A percentile compares a stretch with the other conserved stretches of the same genome.
phyloP scores from a whole-genome alignment of 177 flowering plant genomes.

The Telopea speciosissima region DNA sequence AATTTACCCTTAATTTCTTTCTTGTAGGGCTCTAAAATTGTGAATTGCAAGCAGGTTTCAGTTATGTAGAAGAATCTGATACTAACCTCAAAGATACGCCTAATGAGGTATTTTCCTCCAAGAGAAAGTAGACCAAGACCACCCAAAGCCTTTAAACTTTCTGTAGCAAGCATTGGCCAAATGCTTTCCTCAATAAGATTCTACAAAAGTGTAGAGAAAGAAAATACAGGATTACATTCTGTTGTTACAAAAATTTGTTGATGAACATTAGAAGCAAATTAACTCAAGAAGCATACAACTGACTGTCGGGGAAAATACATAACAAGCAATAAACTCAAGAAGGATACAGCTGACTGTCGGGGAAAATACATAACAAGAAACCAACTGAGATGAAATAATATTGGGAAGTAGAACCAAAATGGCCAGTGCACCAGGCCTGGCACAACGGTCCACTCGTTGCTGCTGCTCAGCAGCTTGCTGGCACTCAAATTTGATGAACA shows the following conservation, averaged over 20 bases:
- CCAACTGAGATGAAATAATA: neutral
- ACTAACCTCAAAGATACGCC: constrained; percentile 88
- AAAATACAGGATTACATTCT: constrained; percentile 1
- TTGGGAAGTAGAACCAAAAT: too few species aligned
- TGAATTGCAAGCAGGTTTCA: neutral
- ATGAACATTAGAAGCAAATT: neutral
- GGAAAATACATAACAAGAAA: neutral
- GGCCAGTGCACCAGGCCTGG: too few species aligned
- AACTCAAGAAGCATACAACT: neutral
- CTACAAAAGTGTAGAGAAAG: constrained; percentile 27
- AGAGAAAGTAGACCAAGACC: constrained; percentile 90
- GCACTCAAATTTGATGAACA: too few species aligned
- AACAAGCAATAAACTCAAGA: neutral
- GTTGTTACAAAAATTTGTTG: neutral
- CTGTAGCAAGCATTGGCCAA: constrained; percentile 86
- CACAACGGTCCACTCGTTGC: too few species aligned
- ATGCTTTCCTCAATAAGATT: constrained; percentile 68
- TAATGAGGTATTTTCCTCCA: constrained; percentile 80
- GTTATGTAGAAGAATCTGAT: constrained; percentile 4
- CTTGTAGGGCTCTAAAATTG: neutral
- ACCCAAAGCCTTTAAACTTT: constrained; percentile 88
- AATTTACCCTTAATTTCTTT: constrained; percentile 10
- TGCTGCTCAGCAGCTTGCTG: too few species aligned
- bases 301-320: neutral
- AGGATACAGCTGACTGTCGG: neutral